Conservation (phyloP, 2,329 filamentous ascomycete species). For the Aspergillus udagawae region DNA sequence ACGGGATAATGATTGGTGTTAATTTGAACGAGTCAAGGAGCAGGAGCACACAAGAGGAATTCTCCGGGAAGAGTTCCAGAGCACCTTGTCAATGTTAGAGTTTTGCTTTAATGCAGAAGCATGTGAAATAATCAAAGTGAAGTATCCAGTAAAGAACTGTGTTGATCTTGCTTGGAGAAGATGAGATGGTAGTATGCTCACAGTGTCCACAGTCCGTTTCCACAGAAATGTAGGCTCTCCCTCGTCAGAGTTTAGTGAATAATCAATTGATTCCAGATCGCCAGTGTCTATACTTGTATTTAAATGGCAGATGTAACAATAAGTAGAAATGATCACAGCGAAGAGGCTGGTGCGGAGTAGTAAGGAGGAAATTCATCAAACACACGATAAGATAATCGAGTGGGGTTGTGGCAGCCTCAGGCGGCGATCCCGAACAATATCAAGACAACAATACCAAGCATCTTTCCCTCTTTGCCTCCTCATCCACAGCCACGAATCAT, state of each 20-base stretch:
- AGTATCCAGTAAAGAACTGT: not conserved
- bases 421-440: conserved; percentile 19
- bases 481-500: conserved; percentile 1
- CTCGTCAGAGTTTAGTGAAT: too few relatives aligned
- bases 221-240: not conserved
- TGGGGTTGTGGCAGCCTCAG: conserved; percentile 26
- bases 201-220: too few relatives aligned
- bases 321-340: not conserved
- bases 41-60: not conserved
- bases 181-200: not conserved
- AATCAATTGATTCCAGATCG: not conserved
- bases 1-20: not conserved
- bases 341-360: not conserved
- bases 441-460: conserved; percentile 17
- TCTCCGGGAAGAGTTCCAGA: not conserved
- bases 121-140: not conserved
- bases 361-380: not conserved
- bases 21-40: not conserved
- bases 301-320: not conserved
- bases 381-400: conserved; percentile 3
- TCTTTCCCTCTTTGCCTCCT: conserved; percentile 7
- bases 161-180: not conserved
- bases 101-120: not conserved
- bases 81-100: not conserved
- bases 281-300: not conserved